Evolutionary conservation across 345 rosid genomes (phyloP), one percentile per base, ranked within the genome.

Genomic region (Murraya paniculata): DNA sequence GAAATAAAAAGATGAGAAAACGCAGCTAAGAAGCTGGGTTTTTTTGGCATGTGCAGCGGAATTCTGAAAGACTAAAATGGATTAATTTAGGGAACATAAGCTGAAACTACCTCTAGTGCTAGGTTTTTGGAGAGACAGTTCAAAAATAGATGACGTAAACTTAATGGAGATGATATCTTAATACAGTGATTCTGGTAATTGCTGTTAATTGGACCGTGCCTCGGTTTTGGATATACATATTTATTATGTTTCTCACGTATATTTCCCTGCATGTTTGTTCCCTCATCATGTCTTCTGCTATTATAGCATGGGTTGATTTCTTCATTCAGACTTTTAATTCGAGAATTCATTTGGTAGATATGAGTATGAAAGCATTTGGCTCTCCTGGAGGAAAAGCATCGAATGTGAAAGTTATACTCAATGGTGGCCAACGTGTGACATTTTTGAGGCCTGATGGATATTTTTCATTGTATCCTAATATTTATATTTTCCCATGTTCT

Each of bases 361-460:
- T 86, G 36, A 84, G 83, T 27, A 77, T 66, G 5, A 86, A 82
- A 33, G 91, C 82, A 31, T 82, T 90, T 85, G 92, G 90, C 67
- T 77, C 81, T 60, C 81, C 89, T 8, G 95, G 94, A 71, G 97
- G 97, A 76, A 92, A 90, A 84, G 72, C 85, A 78, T 89, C 98
- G 27, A 91, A 89, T 75, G 85, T 86, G 78, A 91, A 92, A 88
- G 95, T 94, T 82, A 59, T 92, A 31, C 97, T 96, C 78, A 90
- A 92, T 81, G 98, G 97, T 79, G 98, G 97, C 82, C 91, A 89
- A 73, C 80, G 57, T 31, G 76, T 87, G 81, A 92, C 97, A 72
- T 96, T 87, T 84, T 87, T 89, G 80, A 91, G 93, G 85, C 99
- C 95, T 2, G 98, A 96, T 87, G 99, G 99, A 89, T 94, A 90